These are phyloP conservation scores for Ceratobasidium sp. DNA, from an alignment of 1,284 basidiomycete species.

Conservation along the genomic window DNA sequence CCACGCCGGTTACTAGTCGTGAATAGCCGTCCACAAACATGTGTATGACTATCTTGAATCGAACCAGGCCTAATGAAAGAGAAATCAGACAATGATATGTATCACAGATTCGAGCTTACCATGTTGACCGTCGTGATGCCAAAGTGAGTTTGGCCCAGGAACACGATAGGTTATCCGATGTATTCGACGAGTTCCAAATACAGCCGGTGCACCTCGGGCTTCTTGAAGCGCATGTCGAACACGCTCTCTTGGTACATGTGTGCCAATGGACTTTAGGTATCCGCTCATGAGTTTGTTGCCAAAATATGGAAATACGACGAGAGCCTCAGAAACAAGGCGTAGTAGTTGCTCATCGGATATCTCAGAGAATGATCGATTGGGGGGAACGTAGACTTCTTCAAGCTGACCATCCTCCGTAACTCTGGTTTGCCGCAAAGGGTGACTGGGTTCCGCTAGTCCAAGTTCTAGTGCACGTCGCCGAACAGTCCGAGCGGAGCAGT, in stretches of 20 bases:
- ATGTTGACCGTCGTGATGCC: constrained; percentile 59
- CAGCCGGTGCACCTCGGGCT: constrained; percentile 43
- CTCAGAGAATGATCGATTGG: neutral
- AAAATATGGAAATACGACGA: neutral
- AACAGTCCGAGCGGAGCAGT: neutral
- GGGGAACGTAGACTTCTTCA: neutral
- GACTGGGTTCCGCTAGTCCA: neutral
- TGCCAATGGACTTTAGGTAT: neutral
- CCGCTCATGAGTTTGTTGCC: neutral
- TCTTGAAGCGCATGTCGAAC: neutral
- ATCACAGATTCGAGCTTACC: constrained; percentile 47
- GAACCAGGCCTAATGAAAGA: constrained; percentile 52
- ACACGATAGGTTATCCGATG: constrained; percentile 55
- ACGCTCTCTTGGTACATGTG: neutral
- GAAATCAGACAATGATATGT: neutral
- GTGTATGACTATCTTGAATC: constrained; percentile 55
- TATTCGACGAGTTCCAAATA: constrained; percentile 54
- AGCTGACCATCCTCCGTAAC: neutral
- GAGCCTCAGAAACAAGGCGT: neutral
- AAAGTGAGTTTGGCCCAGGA: constrained; percentile 57
- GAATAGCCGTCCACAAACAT: constrained; percentile 48
- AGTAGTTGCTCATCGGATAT: neutral
- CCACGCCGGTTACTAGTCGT: constrained; percentile 50
- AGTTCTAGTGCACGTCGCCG: neutral
- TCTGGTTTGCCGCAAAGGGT: neutral